phyloP scores from a whole-genome alignment of 2,329 filamentous ascomycete genomes.

The Alternaria ventricosa region DNA sequence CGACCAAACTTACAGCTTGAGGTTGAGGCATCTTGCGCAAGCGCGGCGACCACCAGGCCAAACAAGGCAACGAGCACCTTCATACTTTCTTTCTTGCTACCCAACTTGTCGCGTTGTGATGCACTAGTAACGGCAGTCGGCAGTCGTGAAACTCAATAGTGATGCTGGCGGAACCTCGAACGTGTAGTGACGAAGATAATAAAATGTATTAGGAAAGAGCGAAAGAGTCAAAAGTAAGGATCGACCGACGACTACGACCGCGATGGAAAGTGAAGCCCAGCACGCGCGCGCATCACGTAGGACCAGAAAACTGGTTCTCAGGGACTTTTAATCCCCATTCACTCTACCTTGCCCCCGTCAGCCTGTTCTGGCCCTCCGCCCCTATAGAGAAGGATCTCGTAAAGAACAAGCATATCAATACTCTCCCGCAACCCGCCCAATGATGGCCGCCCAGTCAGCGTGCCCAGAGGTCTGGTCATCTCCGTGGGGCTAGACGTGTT shows the following conservation, averaged over 20 bases:
- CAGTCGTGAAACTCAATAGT: background rate
- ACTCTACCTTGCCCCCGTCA: background rate
- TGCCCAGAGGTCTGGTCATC: background rate
- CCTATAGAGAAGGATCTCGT: background rate
- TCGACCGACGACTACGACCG: background rate
- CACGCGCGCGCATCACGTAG: slow-evolving; percentile 2
- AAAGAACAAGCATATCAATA: slow-evolving; percentile 2
- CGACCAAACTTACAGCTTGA: slow-evolving; percentile 5
- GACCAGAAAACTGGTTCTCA: background rate
- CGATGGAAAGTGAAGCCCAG: background rate
- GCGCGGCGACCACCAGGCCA: slow-evolving; percentile 4
- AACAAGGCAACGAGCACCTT: slow-evolving; percentile 5
- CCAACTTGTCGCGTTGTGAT: background rate
- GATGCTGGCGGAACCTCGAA: background rate
- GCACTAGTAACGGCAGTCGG: background rate
- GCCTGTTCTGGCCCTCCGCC: background rate
- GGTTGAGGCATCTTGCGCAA: slow-evolving; percentile 4
- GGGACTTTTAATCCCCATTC: background rate
- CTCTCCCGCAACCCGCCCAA: background rate
- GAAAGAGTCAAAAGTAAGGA: slow-evolving; percentile 1
- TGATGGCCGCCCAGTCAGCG: background rate
- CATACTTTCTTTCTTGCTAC: slow-evolving; percentile 2
- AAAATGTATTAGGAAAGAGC: background rate
- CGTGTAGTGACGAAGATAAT: background rate
- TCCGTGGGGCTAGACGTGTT: slow-evolving; percentile 2